phyloP scores from a whole-genome alignment of 2,329 filamentous ascomycete genomes.

The Diaporthe sp. region DNA sequence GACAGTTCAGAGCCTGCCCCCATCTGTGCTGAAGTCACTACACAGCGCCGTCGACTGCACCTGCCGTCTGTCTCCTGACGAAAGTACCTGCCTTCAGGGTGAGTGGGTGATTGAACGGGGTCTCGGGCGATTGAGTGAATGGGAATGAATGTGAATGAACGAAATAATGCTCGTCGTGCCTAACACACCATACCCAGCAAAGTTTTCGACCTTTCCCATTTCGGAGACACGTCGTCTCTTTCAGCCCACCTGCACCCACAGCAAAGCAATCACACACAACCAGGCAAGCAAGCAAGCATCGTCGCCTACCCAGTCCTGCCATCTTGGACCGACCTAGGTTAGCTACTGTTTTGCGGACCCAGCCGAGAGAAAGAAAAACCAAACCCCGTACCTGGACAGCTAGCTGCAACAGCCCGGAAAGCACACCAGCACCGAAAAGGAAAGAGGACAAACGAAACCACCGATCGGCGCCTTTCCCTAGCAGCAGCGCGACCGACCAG shows the following conservation, averaged over 20 bases:
- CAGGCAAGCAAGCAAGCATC: slow-evolving; percentile 10
- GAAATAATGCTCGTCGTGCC: neutral
- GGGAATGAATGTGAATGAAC: neutral
- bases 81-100: neutral
- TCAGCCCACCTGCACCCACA: neutral
- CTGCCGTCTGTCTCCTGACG: neutral
- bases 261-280: slow-evolving; percentile 21
- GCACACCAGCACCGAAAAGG: slow-evolving; percentile 38
- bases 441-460: slow-evolving; percentile 38
- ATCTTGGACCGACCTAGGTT: slow-evolving; percentile 1
- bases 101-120: neutral
- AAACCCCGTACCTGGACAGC: neutral
- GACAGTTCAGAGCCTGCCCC: slow-evolving; percentile 10
- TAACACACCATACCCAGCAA: neutral
- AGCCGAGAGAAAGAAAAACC: slow-evolving; percentile 1
- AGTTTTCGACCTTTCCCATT: slow-evolving; percentile 21
- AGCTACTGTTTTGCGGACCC: slow-evolving; percentile 19
- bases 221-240: neutral
- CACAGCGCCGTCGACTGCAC: neutral
- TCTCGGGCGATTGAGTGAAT: neutral
- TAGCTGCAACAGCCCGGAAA: slow-evolving; percentile 13
- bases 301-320: slow-evolving; percentile 12
- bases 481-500: slow-evolving; percentile 8
- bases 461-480: slow-evolving; percentile 27
- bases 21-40: slow-evolving; percentile 2